Base-by-base conservation (phyloP, 208 protist genomes). In the Trypanosoma mega region DNA sequence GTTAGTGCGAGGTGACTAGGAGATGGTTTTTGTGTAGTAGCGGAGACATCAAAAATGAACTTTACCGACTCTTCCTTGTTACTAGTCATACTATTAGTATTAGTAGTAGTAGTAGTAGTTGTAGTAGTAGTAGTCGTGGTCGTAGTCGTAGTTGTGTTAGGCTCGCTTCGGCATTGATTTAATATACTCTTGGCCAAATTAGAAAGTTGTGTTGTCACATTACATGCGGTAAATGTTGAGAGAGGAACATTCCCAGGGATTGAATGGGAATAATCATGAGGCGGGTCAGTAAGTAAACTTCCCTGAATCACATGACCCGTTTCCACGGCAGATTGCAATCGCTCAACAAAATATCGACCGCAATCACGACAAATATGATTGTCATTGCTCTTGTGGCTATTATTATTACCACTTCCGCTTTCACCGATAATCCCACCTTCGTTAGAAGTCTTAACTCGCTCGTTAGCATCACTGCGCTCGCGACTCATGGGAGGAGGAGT, bases 281-380 rank as follows among this genome's bases (percentile, higher is more conserved):
- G 30, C 1, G 16, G 7, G 23, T 23, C n/a, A 27, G 3, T 33
- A 20, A 21, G 6, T 39, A 33, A 39, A 23, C 20, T 2, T 1
- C 20, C 21, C 23, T 27, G 1, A n/a, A 57, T 30, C 33, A 46
- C n/a, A 2, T 41, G 51, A 9, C 30, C 49, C 34, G 29, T 27
- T 23, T 39, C 30, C 29, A 55, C 49, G 4, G 49, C 49, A 8
- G 49, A 55, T 11, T 55, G 49, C 5, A 55, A 7, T 29, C 49
- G 34, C 8, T 27, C 9, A 0, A 33, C 18, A 29, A 55, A 55
- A 55, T 16, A 39, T 6, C 29, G 6, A 23, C 27, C 24, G 23
- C 12, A 43, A 6, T 34, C 24, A 6, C 41, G 23, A 0, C 3
- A 21, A 39, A 2, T n/a, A n/a, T 48, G 21, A 20, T 23, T 23